Percentiles rank a stretch among this genome's conserved stretches.
These are phyloP conservation scores for Glycyrrhiza uralensis DNA, from an alignment of 306 rosid species.

Conservation along the genomic window DNA sequence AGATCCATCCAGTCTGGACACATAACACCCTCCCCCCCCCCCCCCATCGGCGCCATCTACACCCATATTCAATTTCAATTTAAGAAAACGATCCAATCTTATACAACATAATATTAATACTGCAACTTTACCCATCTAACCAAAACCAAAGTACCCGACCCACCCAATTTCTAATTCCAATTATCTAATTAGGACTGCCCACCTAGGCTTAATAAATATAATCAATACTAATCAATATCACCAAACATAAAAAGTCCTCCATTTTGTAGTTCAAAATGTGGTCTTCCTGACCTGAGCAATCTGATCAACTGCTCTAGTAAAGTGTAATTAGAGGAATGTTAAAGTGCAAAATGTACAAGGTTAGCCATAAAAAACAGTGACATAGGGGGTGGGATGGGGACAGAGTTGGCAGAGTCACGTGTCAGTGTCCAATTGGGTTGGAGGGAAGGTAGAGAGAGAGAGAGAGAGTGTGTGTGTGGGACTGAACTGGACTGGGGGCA, in stretches of 20 bases:
- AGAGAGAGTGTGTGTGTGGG: constrained; percentile 2
- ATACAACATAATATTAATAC: neutral
- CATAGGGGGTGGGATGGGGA: constrained; percentile 19
- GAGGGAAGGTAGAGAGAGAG: neutral
- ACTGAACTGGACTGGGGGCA: constrained; percentile 22
- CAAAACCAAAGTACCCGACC: constrained; percentile 27
- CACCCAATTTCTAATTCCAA: neutral
- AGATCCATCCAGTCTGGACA: constrained; percentile 43
- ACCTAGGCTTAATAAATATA: neutral
- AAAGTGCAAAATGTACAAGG: constrained; percentile 23
- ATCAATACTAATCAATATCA: neutral
- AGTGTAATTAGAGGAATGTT: constrained; percentile 20
- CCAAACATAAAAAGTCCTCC: neutral
- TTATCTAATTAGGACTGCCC: neutral
- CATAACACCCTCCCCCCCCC: constrained; percentile 11
- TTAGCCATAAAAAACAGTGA: constrained; percentile 29
- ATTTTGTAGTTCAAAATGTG: constrained; percentile 16
- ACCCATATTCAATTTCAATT: constrained; percentile 30
- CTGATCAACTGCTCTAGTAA: neutral
- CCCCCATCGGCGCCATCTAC: constrained; percentile 20
- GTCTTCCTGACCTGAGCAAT: neutral
- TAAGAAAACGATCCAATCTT: constrained; percentile 11
- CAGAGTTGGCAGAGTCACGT: constrained; percentile 42
- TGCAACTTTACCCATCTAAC: constrained; percentile 15
- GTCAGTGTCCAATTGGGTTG: constrained; percentile 30